Percentiles rank a stretch among this genome's conserved stretches.
Evolutionary conservation across 1,139 yeast species (phyloP).

Genomic region (Yamadazyma triangularis): DNA sequence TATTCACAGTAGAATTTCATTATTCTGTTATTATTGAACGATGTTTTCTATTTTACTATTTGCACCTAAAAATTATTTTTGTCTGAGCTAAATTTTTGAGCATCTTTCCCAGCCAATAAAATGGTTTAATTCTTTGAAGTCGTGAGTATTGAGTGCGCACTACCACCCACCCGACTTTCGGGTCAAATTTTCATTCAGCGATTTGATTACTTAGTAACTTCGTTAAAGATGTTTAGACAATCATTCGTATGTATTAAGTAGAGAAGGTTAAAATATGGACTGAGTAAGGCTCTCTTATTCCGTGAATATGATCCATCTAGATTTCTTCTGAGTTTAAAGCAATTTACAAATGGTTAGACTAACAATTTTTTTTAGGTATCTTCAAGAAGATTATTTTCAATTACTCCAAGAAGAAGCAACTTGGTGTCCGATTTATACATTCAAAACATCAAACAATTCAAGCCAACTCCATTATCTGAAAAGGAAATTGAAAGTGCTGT

Average conservation of each 20-base stretch:
- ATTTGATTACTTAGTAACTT: slow-evolving; percentile 1
- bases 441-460: slow-evolving; percentile 81
- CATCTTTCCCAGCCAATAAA: not conserved
- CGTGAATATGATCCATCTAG: too few relatives aligned
- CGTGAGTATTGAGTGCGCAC: not conserved
- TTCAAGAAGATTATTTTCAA: slow-evolving; percentile 42
- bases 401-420: slow-evolving; percentile 49
- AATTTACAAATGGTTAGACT: too few relatives aligned
- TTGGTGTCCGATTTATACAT: slow-evolving; percentile 82
- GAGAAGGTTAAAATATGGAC: too few relatives aligned
- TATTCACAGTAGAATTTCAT: slow-evolving; percentile 75
- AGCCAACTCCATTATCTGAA: slow-evolving; percentile 73
- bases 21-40: too few relatives aligned
- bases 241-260: slow-evolving; percentile 10
- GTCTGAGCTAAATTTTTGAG: too few relatives aligned
- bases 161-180: slow-evolving; percentile 1
- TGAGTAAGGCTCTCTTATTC: too few relatives aligned
- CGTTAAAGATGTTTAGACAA: slow-evolving; percentile 14
- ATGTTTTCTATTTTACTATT: too few relatives aligned
- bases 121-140: not conserved
- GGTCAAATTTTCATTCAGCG: not conserved
- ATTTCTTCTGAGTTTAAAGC: too few relatives aligned
- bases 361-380: slow-evolving; percentile 20
- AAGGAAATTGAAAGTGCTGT: slow-evolving; percentile 77
- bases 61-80: not conserved